Base-by-base conservation (phyloP, 164 flowering plant species). In the Nymphaea colorata region DNA sequence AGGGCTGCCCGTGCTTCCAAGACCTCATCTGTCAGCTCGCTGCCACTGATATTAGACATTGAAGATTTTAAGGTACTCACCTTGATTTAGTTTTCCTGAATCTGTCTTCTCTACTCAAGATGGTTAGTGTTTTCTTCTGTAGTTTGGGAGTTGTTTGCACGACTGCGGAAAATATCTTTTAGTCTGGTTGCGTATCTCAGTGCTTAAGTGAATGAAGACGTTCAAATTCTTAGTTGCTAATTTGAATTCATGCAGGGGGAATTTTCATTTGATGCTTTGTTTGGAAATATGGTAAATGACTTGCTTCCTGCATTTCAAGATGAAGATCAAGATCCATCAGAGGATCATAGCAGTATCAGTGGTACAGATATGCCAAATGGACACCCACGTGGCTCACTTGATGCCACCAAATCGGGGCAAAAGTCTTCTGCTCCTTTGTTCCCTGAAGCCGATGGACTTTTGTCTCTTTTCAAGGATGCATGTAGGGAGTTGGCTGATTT, bases 231-330 rank as follows among this genome's bases (percentile, higher is more conserved):
- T 15, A 51, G 15, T 51, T 51, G 14, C 11, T 45, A 45, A 5
- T 45, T 57, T 17, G 18, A n/a, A 43, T 15, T 65, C 17, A 69
- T 67, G 43, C 67, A 95, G 99, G 99, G 98, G 18, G 96, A 88
- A 64, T 95, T 95, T 75, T 95, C 99, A 14, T 95, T 95, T 75
- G 99, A 95, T 82, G 97, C 93, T 47, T 81, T 91, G 74, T 94
- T 94, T 75, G 99, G 98, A 43, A 90, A 88, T 72, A 72, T 94
- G 84, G 97, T 95, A 14, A 88, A 88, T 72, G 85, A 90, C 70
- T 80, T 85, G 3, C 87, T 95, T 43, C 98, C 98, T 3, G 85
- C 91, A 41, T 92, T 80, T 74, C 83, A 78, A 73, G 98, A 85
- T 66, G 96, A 94, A 53, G 97, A 88, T 11, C 64, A 70, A 5